A percentile compares a stretch with the other conserved stretches of the same genome.
These are phyloP conservation scores for Fusarium irregulare DNA, from an alignment of 2,329 filamentous ascomycete genomes.

Conservation along the genomic window DNA sequence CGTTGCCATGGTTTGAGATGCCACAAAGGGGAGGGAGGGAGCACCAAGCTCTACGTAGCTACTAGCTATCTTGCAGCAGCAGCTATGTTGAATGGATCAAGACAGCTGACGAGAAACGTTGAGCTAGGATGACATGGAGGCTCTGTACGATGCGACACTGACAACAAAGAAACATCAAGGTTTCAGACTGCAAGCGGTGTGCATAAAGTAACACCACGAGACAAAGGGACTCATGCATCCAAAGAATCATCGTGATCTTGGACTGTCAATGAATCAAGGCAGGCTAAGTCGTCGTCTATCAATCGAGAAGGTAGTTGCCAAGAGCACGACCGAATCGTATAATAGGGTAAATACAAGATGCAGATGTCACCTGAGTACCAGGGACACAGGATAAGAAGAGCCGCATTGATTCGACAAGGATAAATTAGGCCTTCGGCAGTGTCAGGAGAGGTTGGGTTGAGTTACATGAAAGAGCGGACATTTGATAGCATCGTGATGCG, in stretches of 20 bases:
- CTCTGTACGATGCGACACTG: constrained; percentile 8
- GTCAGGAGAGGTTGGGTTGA: constrained; percentile 30
- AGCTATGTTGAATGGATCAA: neutral
- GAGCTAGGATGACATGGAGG: constrained; percentile 1
- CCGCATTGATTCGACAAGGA: constrained; percentile 32
- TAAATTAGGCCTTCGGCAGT: neutral
- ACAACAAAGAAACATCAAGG: constrained; percentile 16
- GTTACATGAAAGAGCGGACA: constrained; percentile 1
- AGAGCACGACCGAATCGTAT: constrained; percentile 32
- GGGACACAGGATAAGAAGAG: constrained; percentile 21
- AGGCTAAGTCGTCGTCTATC: neutral
- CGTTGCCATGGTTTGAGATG: constrained; percentile 22
- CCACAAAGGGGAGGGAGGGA: neutral
- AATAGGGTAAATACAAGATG: constrained; percentile 15
- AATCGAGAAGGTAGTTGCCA: constrained; percentile 6
- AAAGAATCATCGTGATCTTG: neutral
- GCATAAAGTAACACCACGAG: constrained; percentile 4
- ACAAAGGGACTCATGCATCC: constrained; percentile 18
- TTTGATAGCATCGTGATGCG: constrained; percentile 25
- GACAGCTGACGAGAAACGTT: constrained; percentile 1
- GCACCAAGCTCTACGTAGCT: neutral
- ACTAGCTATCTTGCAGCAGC: neutral
- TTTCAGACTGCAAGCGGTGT: constrained; percentile 32
- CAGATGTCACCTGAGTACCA: constrained; percentile 30
- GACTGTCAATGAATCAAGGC: neutral